Evolutionary conservation across 768 basidiomycete genomes (phyloP), one percentile per base, ranked within the genome.

Genomic region (Epithele typhae): DNA sequence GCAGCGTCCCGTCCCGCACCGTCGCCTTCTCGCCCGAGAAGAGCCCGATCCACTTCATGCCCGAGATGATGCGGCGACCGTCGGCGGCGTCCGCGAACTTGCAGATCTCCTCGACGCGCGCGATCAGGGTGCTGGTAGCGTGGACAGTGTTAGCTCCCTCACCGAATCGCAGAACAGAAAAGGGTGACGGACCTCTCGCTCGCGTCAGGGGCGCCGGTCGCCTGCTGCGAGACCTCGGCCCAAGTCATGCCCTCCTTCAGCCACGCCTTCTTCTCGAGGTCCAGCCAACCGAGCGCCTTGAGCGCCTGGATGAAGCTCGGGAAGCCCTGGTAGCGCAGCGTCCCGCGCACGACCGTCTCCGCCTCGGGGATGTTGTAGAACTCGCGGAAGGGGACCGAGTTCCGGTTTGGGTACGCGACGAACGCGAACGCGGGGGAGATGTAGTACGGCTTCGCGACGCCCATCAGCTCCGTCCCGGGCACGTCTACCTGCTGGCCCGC

Each of bases 371-470:
- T 94, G 55, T 78, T 72, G 74, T 99, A 99, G 60, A 76, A 92
- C 68, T 96, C 85, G 52, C 78, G 78, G 82, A 93, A 99, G 6
- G 87, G 84, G 3, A 82, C 77, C 2, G 91, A 94, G 70, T 99
- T 85, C 46, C 96, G 82, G 74, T 99, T 99, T 49, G 96, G 94
- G 70, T 98, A 98, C 24, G 85, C 89, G 54, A 97, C 92, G 58
- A 98, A 95, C 2, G 91, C 93, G 64, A 88, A 97, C 10, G 93
- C 93, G 17, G 95, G 94, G 10, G 88, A 82, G 67, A 98, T 92
- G 66, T 80, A 95, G 79, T 94, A 96, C 2, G 96, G 89, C 63
- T 88, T 82, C 50, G 95, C 96, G 56, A 83, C 74, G 2, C 69
- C 72, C 95, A 99, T 99, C 48, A 99, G 80, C 41, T 94, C 86